Base-by-base conservation (phyloP, 257 asterid genomes). In the Jasminum sambac region DNA sequence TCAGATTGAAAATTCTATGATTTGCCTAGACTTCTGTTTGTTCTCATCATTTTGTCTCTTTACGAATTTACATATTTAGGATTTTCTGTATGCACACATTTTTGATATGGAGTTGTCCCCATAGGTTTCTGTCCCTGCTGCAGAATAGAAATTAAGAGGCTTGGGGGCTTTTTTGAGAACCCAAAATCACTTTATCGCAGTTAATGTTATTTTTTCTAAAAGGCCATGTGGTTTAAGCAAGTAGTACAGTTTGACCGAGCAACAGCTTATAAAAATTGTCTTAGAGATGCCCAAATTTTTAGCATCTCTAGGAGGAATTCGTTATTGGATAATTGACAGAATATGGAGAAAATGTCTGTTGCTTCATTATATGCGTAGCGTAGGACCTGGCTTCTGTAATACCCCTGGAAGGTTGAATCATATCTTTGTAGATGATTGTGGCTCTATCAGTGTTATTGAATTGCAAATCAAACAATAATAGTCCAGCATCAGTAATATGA, bases 341-440 rank as follows among this genome's bases (percentile, higher is more conserved):
- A 55, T 55, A 55, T 55, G 62, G 36, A 21, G 62, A 9, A 9
- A 23, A 19, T 6, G 16, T 55, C 62, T 11, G 30, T 55, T 9
- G 16, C 62, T 55, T 55, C 0, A 6, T 5, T 14, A 46, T 44
- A 46, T 46, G 21, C 16, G n/a, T 13, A 5, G 3, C 11, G 19
- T 46, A 5, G 19, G 21, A 11, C 14, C 36, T 23, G 36, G 36
- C 21, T 55, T 55, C 62, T 23, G 26, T 14, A 10, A 10, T 23
- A 50, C 59, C 59, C 59, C 59, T 50, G 26, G 59, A 50, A 17
- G 59, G 30, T 55, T 21, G 62, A 55, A 21, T 21, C 14, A 11
- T 55, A 55, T 55, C 36, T 10, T 55, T 21, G 36, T 19, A 52
- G 61, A 52, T 52, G 61, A 52, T 52, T 50, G 14, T 55, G 62